Base-by-base conservation (phyloP, 495 filamentous ascomycete species). In the Terfezia claveryi region DNA sequence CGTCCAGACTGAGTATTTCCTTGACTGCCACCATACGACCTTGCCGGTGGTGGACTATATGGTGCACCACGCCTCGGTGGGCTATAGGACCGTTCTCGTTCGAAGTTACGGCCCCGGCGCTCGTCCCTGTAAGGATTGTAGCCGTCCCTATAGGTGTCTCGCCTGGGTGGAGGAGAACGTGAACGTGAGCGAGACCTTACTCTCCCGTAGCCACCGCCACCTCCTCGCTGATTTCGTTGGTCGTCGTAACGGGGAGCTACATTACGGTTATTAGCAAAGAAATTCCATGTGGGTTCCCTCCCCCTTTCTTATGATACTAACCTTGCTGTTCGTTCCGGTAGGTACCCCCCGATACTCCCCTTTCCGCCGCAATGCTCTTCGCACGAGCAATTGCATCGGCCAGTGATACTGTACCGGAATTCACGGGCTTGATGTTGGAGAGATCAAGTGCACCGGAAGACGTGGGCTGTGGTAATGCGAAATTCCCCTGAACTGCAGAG, bases 361-460 rank as follows among this genome's bases (percentile, higher is more conserved):
- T 14, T 20, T 87, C 79, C 23, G 79, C 75, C 20, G 84, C 81
- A 64, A 78, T 79, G 10, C 77, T 78, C 57, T 79, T 80, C 4
- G 81, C 83, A 59, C 80, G 80, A 4, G 81, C 80, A 55, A 88
- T 74, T 8, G 84, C 81, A 62, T 87, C 83, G 37, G 75, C 72
- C 41, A 87, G 70, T 55, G 76, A 83, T 23, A 87, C 79, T 10
- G 79, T 80, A 50, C 85, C 85, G 2, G 81, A 81, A 58, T 73
- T 80, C 37, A 77, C 73, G 10, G 83, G 83, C 60, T 80, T 81
- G 62, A 88, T 83, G 10, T 75, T 72, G 66, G 78, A 84, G 38
- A 91, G 66, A 61, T 91, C 85, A 53, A 86, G 71, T 53, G 72
- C 80, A 10, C 82, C 84, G 20, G 80, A 78, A 17, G 71, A 73